Evolutionary conservation across 805 yeast genomes (phyloP).

Genomic region (Wickerhamomyces subpelliculosus): DNA sequence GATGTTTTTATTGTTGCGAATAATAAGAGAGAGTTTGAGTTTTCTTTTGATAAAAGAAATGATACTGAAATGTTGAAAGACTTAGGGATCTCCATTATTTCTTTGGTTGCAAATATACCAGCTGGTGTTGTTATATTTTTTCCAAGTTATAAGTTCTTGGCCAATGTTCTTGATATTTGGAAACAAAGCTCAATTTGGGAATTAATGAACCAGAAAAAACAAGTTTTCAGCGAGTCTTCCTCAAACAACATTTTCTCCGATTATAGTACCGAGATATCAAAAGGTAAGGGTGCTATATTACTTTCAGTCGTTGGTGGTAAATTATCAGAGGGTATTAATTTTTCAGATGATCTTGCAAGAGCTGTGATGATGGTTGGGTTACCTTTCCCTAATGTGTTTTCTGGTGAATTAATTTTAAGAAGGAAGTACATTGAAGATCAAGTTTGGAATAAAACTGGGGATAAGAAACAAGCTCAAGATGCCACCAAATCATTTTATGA

Average conservation of each 20-base stretch:
- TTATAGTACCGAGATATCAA: slow-evolving; percentile 39
- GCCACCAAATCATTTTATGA: slow-evolving; percentile 61
- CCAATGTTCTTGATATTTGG: slow-evolving; percentile 49
- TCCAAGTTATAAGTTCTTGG: slow-evolving; percentile 75
- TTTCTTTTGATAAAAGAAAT: slow-evolving; percentile 62
- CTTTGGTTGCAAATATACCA: slow-evolving; percentile 44
- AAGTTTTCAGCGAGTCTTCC: slow-evolving; percentile 51
- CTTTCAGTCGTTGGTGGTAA: slow-evolving; percentile 90
- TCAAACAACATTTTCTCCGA: slow-evolving; percentile 41
- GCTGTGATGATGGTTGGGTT: slow-evolving; percentile 82
- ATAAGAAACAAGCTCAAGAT: slow-evolving; percentile 36
- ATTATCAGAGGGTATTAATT: slow-evolving; percentile 89
- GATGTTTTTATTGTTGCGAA: slow-evolving; percentile 46
- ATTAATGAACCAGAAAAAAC: slow-evolving; percentile 33
- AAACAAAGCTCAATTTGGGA: slow-evolving; percentile 26
- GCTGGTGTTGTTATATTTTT: slow-evolving; percentile 76
- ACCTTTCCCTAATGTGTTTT: slow-evolving; percentile 80
- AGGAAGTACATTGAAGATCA: slow-evolving; percentile 52
- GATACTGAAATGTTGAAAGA: slow-evolving; percentile 35
- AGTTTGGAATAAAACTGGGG: slow-evolving; percentile 41
- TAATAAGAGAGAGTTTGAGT: slow-evolving; percentile 37
- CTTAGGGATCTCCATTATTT: slow-evolving; percentile 43
- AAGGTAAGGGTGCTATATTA: slow-evolving; percentile 52
- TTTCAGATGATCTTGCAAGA: slow-evolving; percentile 80
- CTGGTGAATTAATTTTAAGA: slow-evolving; percentile 76